Percentiles rank a stretch among this genome's conserved stretches.
Evolutionary conservation across 768 basidiomycete genomes (phyloP).

Genomic region (Coprinopsis cinerea): DNA sequence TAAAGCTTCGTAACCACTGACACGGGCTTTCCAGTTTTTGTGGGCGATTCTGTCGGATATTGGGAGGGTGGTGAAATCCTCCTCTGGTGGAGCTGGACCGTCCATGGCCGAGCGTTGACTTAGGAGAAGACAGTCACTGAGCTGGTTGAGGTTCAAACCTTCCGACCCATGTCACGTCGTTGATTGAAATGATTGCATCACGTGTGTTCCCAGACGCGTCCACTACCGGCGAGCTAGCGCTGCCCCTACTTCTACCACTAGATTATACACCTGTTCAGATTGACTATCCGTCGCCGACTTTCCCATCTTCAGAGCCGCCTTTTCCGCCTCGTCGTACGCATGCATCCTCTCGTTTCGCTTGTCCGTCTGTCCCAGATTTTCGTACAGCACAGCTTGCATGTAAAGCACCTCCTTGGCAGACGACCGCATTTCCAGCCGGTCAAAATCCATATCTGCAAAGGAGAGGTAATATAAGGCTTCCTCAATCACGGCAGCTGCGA

Average conservation of each 20-base stretch:
- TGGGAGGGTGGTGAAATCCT: slow-evolving; percentile 81
- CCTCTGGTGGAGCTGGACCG: slow-evolving; percentile 86
- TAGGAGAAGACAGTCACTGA: slow-evolving; percentile 11
- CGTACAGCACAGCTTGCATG: slow-evolving; percentile 61
- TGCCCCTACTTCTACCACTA: slow-evolving; percentile 55
- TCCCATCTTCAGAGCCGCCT: slow-evolving; percentile 36
- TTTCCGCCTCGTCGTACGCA: slow-evolving; percentile 42
- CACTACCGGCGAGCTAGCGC: slow-evolving; percentile 33
- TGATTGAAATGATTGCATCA: neutral
- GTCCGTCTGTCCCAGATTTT: slow-evolving; percentile 53
- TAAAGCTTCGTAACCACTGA: slow-evolving; percentile 86
- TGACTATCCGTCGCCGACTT: slow-evolving; percentile 44
- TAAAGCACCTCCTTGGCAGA: slow-evolving; percentile 68
- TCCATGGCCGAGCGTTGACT: slow-evolving; percentile 52
- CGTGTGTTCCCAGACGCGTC: neutral
- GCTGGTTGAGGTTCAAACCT: neutral
- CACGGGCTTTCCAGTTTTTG: slow-evolving; percentile 99
- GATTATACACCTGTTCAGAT: slow-evolving; percentile 47
- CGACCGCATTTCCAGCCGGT: slow-evolving; percentile 48
- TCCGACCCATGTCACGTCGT: neutral
- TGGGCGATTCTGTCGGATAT: slow-evolving; percentile 79
- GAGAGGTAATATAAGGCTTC: slow-evolving; percentile 58
- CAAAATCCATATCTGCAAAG: slow-evolving; percentile 64
- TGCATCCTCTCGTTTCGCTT: slow-evolving; percentile 52
- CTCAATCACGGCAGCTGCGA: slow-evolving; percentile 40